A percentile compares a stretch with the other conserved stretches of the same genome.
phyloP scores from a whole-genome alignment of 768 basidiomycete genomes.

The Pisolithus sp. region DNA sequence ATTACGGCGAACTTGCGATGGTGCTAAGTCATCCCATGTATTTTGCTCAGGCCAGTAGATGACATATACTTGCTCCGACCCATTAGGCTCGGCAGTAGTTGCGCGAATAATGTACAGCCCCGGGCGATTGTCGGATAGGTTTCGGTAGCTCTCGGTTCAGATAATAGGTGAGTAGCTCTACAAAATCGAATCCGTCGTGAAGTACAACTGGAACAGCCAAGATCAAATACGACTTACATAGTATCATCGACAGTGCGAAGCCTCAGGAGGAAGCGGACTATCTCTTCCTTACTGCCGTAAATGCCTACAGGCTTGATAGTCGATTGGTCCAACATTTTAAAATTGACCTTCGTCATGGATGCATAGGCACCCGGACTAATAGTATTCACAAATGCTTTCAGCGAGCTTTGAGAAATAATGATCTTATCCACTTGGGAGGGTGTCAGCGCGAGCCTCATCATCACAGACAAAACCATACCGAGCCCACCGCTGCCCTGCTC shows the following conservation, averaged over 20 bases:
- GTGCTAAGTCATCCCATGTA: conserved; percentile 50
- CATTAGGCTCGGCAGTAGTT: background rate
- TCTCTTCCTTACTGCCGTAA: conserved; percentile 49
- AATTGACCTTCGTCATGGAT: conserved; percentile 52
- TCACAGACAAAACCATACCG: conserved; percentile 24
- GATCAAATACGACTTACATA: conserved; percentile 30
- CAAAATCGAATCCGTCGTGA: background rate
- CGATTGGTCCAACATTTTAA: conserved; percentile 42
- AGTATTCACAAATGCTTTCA: conserved; percentile 42
- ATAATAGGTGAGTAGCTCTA: conserved; percentile 6
- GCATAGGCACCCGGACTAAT: conserved; percentile 46
- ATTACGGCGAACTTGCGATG: conserved; percentile 41
- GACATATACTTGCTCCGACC: conserved; percentile 33
- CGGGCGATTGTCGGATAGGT: conserved; percentile 29
- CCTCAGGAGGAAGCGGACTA: conserved; percentile 38
- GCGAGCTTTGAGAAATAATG: conserved; percentile 48
- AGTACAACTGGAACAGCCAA: background rate
- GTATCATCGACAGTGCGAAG: conserved; percentile 31
- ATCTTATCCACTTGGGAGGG: conserved; percentile 50
- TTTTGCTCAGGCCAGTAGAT: conserved; percentile 58
- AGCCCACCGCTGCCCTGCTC: conserved; percentile 43
- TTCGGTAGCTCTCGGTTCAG: background rate
- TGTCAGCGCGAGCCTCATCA: background rate
- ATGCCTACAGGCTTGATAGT: conserved; percentile 46
- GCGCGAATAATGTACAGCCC: conserved; percentile 40